A percentile compares a stretch with the other conserved stretches of the same genome.
phyloP scores from a whole-genome alignment of 352 stramenopile genomes.

The Phytophthora palmivora region DNA sequence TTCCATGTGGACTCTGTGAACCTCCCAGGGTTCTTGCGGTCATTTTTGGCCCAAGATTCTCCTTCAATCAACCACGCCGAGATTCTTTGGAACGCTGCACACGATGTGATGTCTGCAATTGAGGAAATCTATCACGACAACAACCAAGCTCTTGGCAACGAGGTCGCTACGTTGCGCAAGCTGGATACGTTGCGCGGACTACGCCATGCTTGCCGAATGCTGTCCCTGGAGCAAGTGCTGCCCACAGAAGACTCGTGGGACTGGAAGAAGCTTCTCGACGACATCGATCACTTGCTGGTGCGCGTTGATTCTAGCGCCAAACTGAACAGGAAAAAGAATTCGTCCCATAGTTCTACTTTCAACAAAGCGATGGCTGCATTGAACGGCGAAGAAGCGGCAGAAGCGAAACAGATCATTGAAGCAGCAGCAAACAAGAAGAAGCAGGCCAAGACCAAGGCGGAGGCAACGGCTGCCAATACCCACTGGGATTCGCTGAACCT shows the following conservation, averaged over 20 bases:
- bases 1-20: constrained; percentile 95
- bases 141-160: constrained; percentile 47
- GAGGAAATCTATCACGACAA: constrained; percentile 80
- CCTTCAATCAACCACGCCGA: constrained; percentile 91
- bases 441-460: constrained; percentile 24
- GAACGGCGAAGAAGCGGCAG: constrained; percentile 36
- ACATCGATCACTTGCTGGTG: constrained; percentile 74
- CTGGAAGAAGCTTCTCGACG: constrained; percentile 78
- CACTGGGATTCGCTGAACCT: constrained; percentile 75
- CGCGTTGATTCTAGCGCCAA: constrained; percentile 62
- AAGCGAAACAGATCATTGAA: constrained; percentile 38
- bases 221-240: constrained; percentile 74
- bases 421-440: constrained; percentile 36
- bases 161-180: constrained; percentile 59
- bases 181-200: constrained; percentile 72
- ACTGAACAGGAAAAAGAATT: constrained; percentile 44
- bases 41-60: constrained; percentile 91
- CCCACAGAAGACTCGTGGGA: constrained; percentile 82
- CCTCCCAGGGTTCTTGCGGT: constrained; percentile 88
- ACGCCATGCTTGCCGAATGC: constrained; percentile 63
- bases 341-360: constrained; percentile 33
- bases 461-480: constrained; percentile 37
- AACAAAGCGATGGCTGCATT: constrained; percentile 32
- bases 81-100: constrained; percentile 93
- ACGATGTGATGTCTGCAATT: constrained; percentile 89